Evolutionary conservation across 2,329 filamentous ascomycete species (phyloP), one percentile per base, ranked within the genome.

Genomic region (Hypoxylon sp.): DNA sequence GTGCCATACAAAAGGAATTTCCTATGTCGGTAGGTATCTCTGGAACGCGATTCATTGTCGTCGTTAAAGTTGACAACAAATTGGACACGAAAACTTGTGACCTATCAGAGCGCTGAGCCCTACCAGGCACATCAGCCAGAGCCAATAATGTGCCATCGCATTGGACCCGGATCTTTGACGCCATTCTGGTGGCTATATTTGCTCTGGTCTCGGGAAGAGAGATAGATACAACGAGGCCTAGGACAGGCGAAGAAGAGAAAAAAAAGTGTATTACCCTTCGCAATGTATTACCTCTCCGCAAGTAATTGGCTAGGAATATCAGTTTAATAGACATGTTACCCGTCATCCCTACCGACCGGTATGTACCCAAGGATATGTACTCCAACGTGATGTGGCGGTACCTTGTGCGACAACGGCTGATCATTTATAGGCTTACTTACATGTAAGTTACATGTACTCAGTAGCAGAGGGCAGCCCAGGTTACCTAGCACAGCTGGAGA

Each of bases 21-120:
- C 63, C 63, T 61, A 60, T 25, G 56, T 59, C 56, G 66, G 62
- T 61, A 67, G 49, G 59, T 61, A 64, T 51, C 49, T 59, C 59
- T 66, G 33, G 40, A 60, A 46, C 20, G 48, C 68, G 64, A 64
- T 64, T 65, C 64, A 66, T 68, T 68, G 56, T 69, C 64, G 60
- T 71, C 63, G 68, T 67, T 65, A 61, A 68, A 65, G 27, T 57
- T 33, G 17, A 33, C 31, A 6, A 63, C 57, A 68, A 62, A 65
- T 70, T 70, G 51, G 20, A 42, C 50, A 71, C 66, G 66, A 68
- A 61, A 71, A 68, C 33, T 56, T 64, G 46, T 25, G 44, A 49
- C 70, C 66, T 71, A 68, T 68, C 59, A 68, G 35, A 58, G 30
- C 40, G 61, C 20, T 30, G 54, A 50, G 30, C 50, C 14, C 27